Base-by-base conservation (phyloP, 129 eudicot species). In the carrot (Daucus carota) region DNA sequence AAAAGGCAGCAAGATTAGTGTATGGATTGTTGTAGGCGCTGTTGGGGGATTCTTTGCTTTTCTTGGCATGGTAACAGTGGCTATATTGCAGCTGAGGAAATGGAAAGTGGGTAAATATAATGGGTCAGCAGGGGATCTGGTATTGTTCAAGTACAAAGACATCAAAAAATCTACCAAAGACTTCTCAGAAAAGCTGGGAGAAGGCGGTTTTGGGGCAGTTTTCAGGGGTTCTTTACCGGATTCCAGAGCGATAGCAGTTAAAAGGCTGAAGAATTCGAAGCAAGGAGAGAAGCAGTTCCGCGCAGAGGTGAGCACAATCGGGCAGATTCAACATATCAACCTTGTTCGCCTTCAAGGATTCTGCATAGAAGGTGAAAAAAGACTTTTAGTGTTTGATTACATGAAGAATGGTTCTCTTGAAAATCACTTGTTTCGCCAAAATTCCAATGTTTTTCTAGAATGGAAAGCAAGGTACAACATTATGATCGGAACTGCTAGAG, bases 241-340 rank as follows among this genome's bases (percentile, higher is more conserved):
- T 40, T 62, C 73, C 24, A 41, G 41, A 69, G 73, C 32, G 9
- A 76, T 76, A 62, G 79, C 79, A 16, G 79, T 76, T 24, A 76
- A 63, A 26, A 76, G 29, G 54, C 73, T 76, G 15, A 63, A 76
- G 60, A 29, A 32, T 45, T 38, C 44, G 14, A 76, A 43, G 59
- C 73, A 76, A 63, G 73, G 79, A 14, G 79, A 76, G 73, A 62
- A 76, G 59, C 79, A 76, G 29, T 76, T 76, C 26, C 79, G 79
- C 10, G 29, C 79, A 62, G 79, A 76, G 3, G 63, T 76, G 20
- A 31, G 79, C 63, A 76, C 79, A 29, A 76, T 76, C n/a, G 79
- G 79, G n/a, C 46, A 41, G 17, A 62, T 76, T 44, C 79, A 76
- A 29, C 79, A 76, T 69, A 43, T 76, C 11, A 76, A 76, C 29